Conservation (phyloP, 179 eudicot genomes). For the Beta macrorhiza region DNA sequence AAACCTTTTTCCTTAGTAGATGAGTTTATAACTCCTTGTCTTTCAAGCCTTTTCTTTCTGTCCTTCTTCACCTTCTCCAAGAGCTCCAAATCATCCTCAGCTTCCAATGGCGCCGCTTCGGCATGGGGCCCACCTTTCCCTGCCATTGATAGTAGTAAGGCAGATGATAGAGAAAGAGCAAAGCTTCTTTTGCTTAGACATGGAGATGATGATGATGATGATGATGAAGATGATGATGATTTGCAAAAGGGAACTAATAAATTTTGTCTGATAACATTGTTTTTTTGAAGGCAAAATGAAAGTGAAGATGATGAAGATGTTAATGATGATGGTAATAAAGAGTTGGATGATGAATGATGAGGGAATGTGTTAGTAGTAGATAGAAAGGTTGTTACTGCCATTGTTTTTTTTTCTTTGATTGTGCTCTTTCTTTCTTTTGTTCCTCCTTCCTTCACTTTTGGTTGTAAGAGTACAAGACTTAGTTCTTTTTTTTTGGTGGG, state of each 20-base stretch:
- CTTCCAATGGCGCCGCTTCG: slow-evolving; percentile 81
- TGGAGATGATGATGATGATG: slow-evolving; percentile 17
- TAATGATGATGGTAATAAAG: slow-evolving; percentile 9
- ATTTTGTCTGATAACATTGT: slow-evolving; percentile 29
- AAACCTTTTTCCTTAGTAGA: slow-evolving; percentile 74
- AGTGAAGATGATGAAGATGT: slow-evolving; percentile 29
- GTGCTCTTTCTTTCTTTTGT: neutral
- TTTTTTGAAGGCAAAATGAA: slow-evolving; percentile 24
- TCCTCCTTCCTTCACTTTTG: neutral
- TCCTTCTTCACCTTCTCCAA: slow-evolving; percentile 89
- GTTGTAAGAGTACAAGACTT: neutral
- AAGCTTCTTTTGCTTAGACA: slow-evolving; percentile 53
- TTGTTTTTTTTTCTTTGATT: slow-evolving; percentile 19
- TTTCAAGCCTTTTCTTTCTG: slow-evolving; percentile 86
- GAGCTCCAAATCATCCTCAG: slow-evolving; percentile 87
- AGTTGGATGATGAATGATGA: slow-evolving; percentile 27
- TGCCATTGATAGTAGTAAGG: slow-evolving; percentile 41
- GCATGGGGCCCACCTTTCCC: slow-evolving; percentile 34
- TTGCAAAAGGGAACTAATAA: slow-evolving; percentile 36
- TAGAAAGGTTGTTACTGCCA: slow-evolving; percentile 57
- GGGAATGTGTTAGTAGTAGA: slow-evolving; percentile 48
- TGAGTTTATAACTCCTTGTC: slow-evolving; percentile 68
- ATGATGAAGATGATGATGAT: slow-evolving; percentile 4
- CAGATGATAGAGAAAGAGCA: slow-evolving; percentile 47
- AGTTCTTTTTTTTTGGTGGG: slow-evolving; percentile 32